Evolutionary conservation across 2,329 filamentous ascomycete species (phyloP).

Genomic region (Fusarium nurragi): DNA sequence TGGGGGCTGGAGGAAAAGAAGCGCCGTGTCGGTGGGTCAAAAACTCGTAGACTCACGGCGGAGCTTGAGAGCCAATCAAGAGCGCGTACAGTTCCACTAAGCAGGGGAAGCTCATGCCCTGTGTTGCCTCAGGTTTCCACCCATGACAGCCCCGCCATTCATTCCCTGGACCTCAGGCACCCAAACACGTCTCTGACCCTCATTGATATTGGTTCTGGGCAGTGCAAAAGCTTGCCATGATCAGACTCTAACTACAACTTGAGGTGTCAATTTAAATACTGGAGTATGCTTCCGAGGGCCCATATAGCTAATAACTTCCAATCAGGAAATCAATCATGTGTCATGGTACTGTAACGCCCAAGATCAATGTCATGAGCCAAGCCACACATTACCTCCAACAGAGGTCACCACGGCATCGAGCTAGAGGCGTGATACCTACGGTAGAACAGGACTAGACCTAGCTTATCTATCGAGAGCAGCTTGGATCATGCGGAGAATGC

Average conservation of each 20-base stretch:
- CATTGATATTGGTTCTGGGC: slow-evolving; percentile 14
- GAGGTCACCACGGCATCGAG: slow-evolving; percentile 25
- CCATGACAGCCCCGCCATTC: not conserved
- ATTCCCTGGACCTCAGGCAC: not conserved
- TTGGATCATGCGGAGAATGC: slow-evolving; percentile 36
- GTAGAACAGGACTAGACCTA: slow-evolving; percentile 29
- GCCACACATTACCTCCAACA: slow-evolving; percentile 26
- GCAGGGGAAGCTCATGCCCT: slow-evolving; percentile 16
- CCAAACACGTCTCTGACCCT: not conserved
- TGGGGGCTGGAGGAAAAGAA: slow-evolving; percentile 43
- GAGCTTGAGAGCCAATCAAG: slow-evolving; percentile 36
- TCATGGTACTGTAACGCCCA: slow-evolving; percentile 19
- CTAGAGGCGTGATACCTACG: slow-evolving; percentile 41
- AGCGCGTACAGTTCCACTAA: slow-evolving; percentile 3
- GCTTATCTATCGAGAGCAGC: slow-evolving; percentile 41
- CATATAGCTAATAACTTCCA: not conserved
- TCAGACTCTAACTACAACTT: not conserved
- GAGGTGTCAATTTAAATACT: not conserved
- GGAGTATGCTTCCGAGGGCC: not conserved
- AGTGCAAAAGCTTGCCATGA: slow-evolving; percentile 1
- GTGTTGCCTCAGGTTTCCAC: slow-evolving; percentile 36
- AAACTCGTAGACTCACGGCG: slow-evolving; percentile 19
- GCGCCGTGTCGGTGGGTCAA: slow-evolving; percentile 36
- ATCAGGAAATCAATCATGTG: not conserved
- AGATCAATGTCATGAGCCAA: slow-evolving; percentile 30